Evolutionary conservation across 75 land plant species (phyloP).

Genomic region (Adiantum capillusveneris): DNA sequence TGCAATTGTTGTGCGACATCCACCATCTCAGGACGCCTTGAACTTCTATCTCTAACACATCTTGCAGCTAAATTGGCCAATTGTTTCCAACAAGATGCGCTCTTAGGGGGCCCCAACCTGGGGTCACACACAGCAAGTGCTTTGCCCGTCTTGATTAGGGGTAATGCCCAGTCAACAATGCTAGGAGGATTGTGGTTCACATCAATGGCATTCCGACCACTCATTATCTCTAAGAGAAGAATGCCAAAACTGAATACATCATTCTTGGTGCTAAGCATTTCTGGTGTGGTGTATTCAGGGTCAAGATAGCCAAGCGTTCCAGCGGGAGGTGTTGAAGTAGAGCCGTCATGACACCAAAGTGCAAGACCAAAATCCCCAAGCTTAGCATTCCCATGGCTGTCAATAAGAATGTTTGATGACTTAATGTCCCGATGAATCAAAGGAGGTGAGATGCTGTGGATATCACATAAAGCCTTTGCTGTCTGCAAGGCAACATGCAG

Average conservation of each 20-base stretch:
- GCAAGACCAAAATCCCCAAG: slow-evolving; percentile 52
- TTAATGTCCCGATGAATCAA: slow-evolving; percentile 42
- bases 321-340: background rate
- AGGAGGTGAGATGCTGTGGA: slow-evolving; percentile 31
- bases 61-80: slow-evolving; percentile 43
- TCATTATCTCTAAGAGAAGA: slow-evolving; percentile 63
- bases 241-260: slow-evolving; percentile 93
- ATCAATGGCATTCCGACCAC: slow-evolving; percentile 65
- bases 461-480: slow-evolving; percentile 33
- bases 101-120: slow-evolving; percentile 28
- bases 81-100: slow-evolving; percentile 19
- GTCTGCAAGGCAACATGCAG: slow-evolving; percentile 35
- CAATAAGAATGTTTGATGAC: slow-evolving; percentile 32
- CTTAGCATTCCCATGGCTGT: slow-evolving; percentile 29
- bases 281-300: slow-evolving; percentile 54
- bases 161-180: slow-evolving; percentile 77
- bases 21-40: slow-evolving; percentile 53
- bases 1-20: slow-evolving; percentile 20
- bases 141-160: slow-evolving; percentile 34
- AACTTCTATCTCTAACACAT: slow-evolving; percentile 39
- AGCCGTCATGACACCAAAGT: slow-evolving; percentile 4
- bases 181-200: slow-evolving; percentile 51
- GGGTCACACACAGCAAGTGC: slow-evolving; percentile 34
- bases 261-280: slow-evolving; percentile 50
- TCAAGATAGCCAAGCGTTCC: slow-evolving; percentile 25